Evolutionary conservation across 495 filamentous ascomycete species (phyloP).

Genomic region (Alectoria sarmentosa): DNA sequence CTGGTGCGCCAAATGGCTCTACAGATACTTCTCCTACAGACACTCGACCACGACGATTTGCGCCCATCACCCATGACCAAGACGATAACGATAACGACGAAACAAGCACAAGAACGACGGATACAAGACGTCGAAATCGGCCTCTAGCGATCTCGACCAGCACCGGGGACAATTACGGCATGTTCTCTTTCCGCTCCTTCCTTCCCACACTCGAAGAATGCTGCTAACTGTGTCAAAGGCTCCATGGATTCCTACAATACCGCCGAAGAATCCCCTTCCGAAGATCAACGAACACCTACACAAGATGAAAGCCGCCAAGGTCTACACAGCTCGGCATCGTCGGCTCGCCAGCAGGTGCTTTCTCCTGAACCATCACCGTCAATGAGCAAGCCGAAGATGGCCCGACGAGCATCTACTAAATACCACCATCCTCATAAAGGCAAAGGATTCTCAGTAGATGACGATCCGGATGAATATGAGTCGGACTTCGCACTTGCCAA

Average conservation of each 20-base stretch:
- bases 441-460: slow-evolving; percentile 89
- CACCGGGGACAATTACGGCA: slow-evolving; percentile 19
- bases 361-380: slow-evolving; percentile 50
- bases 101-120: slow-evolving; percentile 15
- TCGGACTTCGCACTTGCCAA: slow-evolving; percentile 35
- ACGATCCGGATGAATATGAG: slow-evolving; percentile 81
- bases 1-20: slow-evolving; percentile 21
- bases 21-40: slow-evolving; percentile 28
- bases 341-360: slow-evolving; percentile 37
- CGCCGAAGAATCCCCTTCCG: slow-evolving; percentile 30
- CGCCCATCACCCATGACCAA: slow-evolving; percentile 25
- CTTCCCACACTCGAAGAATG: not conserved
- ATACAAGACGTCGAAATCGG: slow-evolving; percentile 24
- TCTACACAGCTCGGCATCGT: slow-evolving; percentile 16
- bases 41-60: slow-evolving; percentile 27
- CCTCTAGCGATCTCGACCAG: slow-evolving; percentile 24
- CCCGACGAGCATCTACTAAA: slow-evolving; percentile 67
- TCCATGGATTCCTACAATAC: slow-evolving; percentile 19
- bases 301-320: slow-evolving; percentile 19
- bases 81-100: slow-evolving; percentile 14
- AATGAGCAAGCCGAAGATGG: slow-evolving; percentile 51
- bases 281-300: slow-evolving; percentile 29
- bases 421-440: slow-evolving; percentile 67
- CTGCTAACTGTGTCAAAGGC: slow-evolving; percentile 15
- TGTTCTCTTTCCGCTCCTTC: no score